Evolutionary conservation across 371 early-diverging fungal species (phyloP), one percentile per base, ranked within the genome.

Genomic region (Apophysomyces variabilis): DNA sequence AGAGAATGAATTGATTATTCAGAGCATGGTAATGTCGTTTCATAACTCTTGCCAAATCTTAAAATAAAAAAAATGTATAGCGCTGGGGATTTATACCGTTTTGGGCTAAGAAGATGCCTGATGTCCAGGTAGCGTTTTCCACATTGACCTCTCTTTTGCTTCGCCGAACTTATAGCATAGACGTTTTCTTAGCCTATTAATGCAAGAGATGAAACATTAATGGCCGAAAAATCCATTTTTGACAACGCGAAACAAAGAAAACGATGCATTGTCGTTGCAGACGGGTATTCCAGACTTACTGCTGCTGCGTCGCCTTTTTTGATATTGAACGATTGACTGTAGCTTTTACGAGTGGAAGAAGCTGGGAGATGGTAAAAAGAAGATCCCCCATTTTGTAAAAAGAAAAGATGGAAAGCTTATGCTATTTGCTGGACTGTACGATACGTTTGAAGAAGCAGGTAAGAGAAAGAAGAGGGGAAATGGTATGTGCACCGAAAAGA

Each of bases 331-430:
- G 32, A 26, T 26, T 26, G 32, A 3, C 32, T 26, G 32, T 26
- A 26, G 32, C 32, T 93, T 90, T 61, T 93, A 83, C 73, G 92
- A 93, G 72, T 93, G 93, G 93, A 74, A 83, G 21, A 80, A 83
- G 47, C 71, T 66, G n/a, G 45, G 44, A 7, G 56, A 72, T 21
- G 82, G 81, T 4, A 86, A 85, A 57, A 78, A 82, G 32, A 26
- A 26, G 9, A 67, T 80, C 3, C 89, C 91, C 0, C 86, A 85
- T 65, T 90, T 78, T 68, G 84, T 88, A 4, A 80, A 76, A 57
- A 74, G 88, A 18, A 75, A 79, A 47, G 89, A 87, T 60, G 85
- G 83, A 14, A 69, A 79, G n/a, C 59, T 90, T 32, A 78, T 90
- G 85, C 65, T 85, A 1, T 85, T 90, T 75, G 91, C 87, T 0